Conservation (phyloP, 257 asterid genomes). For the Ballota nigra region DNA sequence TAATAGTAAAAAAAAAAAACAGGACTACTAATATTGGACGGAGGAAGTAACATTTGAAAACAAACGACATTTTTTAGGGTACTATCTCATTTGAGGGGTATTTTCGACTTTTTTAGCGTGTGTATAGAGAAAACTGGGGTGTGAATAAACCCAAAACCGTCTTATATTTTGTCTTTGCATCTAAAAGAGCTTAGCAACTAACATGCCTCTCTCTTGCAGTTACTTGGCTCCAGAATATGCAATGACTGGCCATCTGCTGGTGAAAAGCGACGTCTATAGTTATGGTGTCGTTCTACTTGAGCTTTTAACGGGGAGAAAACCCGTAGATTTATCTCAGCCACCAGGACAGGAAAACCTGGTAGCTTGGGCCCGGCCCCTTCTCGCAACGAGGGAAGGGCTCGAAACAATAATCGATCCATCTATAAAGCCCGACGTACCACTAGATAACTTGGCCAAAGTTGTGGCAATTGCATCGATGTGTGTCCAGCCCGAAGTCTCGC, state of each 20-base stretch:
- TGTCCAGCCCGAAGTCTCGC: conserved; percentile 93
- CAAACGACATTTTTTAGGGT: no score
- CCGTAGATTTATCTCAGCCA: conserved; percentile 84
- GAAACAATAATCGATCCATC: conserved; percentile 57
- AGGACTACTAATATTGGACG: no score
- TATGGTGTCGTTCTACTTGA: conserved; percentile 95
- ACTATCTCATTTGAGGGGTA: no score
- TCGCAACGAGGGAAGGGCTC: conserved; percentile 57
- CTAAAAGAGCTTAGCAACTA: neutral
- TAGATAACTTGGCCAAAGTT: conserved; percentile 59
- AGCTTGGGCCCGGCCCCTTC: conserved; percentile 90
- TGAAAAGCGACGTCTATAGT: conserved; percentile 94
- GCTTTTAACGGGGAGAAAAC: conserved; percentile 86
- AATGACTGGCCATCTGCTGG: conserved; percentile 97
- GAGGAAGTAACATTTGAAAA: no score
- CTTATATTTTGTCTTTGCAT: no score
- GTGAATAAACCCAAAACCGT: neutral
- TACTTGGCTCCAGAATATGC: conserved; percentile 97
- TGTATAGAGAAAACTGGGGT: no score
- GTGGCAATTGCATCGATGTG: conserved; percentile 97
- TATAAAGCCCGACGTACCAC: conserved; percentile 32
- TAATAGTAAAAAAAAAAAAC: no score
- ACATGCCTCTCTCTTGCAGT: conserved; percentile 36
- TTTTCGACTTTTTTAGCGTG: no score
- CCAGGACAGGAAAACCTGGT: conserved; percentile 90